Evolutionary conservation across 1,284 basidiomycete genomes (phyloP), one percentile per base, ranked within the genome.

Genomic region (Marasmius oreades): DNA sequence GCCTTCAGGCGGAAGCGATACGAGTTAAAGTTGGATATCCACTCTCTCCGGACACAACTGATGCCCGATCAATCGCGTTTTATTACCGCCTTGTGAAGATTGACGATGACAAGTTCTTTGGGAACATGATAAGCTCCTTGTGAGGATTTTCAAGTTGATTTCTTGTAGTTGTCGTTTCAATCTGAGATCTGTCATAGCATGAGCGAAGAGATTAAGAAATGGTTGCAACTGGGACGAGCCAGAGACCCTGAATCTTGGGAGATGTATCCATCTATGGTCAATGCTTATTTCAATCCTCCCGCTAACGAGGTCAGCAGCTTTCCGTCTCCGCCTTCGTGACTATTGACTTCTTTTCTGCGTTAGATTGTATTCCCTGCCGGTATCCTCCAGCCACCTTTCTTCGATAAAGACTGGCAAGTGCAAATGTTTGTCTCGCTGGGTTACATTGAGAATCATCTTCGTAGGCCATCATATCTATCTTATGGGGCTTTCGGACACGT

Each of bases 351-450:
- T 61, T 36, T 62, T 62, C n/a, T 55, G 28, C 10, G 28, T 5
- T 73, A 96, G 87, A 96, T 98, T 57, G 93, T 95, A 16, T 98
- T 99, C 78, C 95, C 96, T 3, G 96, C 96, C 14, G 96, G 96
- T 39, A 95, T 98, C 66, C 74, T 98, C 43, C 93, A 90, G 65
- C 87, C 92, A 2, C 95, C 95, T 0, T 98, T 96, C 83, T 98
- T 97, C 79, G 84, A 84, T 12, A 77, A 84, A 55, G 77, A 85
- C 57, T 97, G 93, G 93, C 91, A 69, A 22, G 75, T 50, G 11
- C 5, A 50, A 20, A 42, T 16, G 65, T n/a, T 56, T 46, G 28
- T n/a, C 16, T 7, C 37, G 42, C 36, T 42, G 42, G 12, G 37
- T 6, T 52, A 23, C 33, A 24, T 14, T 42, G 53, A 42, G 31